A percentile compares a stretch with the other conserved stretches of the same genome.
Evolutionary conservation across 148 eudicot species (phyloP).

Genomic region (Rheum nobile): DNA sequence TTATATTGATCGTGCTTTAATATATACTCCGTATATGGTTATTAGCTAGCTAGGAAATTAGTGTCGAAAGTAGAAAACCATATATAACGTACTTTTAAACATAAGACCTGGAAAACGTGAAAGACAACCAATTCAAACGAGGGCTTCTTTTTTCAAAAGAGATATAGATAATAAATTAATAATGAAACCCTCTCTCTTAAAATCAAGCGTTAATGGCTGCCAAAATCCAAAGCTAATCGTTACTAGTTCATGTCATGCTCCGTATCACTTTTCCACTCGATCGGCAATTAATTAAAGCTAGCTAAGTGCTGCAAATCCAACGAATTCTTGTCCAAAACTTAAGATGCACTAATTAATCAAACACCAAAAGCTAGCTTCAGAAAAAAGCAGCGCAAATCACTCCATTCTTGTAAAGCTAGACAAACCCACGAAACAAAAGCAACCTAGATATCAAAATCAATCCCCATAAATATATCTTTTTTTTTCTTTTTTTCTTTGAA

Average conservation of each 20-base stretch:
- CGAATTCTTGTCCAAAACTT: neutral
- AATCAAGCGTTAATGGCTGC: neutral
- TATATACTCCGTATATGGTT: too few relatives aligned
- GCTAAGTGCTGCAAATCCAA: neutral
- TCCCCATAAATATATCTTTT: neutral
- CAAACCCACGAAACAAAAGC: neutral
- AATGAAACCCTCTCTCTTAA: constrained; percentile 3
- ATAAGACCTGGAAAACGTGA: neutral
- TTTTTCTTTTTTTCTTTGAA: neutral
- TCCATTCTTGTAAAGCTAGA: neutral
- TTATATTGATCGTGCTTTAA: too few relatives aligned
- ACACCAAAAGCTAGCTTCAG: constrained; percentile 1
- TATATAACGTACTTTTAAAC: too few relatives aligned
- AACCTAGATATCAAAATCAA: neutral
- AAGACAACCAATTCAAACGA: neutral
- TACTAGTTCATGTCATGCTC: neutral
- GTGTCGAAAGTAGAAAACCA: neutral
- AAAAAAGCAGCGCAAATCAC: constrained; percentile 1
- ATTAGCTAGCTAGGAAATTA: too few relatives aligned
- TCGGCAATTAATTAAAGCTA: neutral
- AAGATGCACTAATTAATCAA: neutral
- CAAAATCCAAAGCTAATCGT: neutral
- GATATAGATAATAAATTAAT: neutral
- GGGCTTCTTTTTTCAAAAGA: neutral
- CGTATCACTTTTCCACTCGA: neutral